Percentiles rank a stretch among this genome's conserved stretches.
Conservation (phyloP, 495 filamentous ascomycete species). For the Immersiella caudata region DNA sequence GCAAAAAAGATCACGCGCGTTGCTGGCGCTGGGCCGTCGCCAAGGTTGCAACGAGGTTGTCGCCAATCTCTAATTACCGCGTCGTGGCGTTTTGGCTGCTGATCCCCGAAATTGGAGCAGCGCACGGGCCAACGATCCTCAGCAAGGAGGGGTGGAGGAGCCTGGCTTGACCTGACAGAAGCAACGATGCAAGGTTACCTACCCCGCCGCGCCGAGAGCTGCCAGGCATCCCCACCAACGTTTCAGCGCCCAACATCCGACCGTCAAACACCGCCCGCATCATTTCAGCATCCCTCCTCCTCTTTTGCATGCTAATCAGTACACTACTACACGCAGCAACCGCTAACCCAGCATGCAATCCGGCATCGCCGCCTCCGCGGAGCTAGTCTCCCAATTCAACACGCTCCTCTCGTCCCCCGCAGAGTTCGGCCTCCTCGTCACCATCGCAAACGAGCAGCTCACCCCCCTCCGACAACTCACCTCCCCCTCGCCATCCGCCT, state of each 20-base stretch:
- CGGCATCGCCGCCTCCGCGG: slow-evolving; percentile 82
- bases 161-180: neutral
- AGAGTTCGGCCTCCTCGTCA: slow-evolving; percentile 78
- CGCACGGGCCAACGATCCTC: neutral
- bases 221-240: neutral
- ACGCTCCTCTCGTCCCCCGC: slow-evolving; percentile 63
- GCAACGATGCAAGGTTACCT: neutral
- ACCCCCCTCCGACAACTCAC: slow-evolving; percentile 63
- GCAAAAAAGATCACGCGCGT: neutral
- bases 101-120: neutral
- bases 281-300: neutral
- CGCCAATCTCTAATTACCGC: slow-evolving; percentile 90
- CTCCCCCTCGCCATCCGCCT: slow-evolving; percentile 53
- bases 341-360: slow-evolving; percentile 69
- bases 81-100: slow-evolving; percentile 45
- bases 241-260: neutral
- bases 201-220: neutral
- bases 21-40: neutral
- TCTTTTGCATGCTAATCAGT: neutral
- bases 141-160: neutral
- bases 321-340: slow-evolving; percentile 20
- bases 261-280: neutral
- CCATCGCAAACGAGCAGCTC: slow-evolving; percentile 76
- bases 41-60: neutral
- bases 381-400: slow-evolving; percentile 83